Base-by-base conservation (phyloP, 2,329 filamentous ascomycete species). In the Aspergillus texensis region DNA sequence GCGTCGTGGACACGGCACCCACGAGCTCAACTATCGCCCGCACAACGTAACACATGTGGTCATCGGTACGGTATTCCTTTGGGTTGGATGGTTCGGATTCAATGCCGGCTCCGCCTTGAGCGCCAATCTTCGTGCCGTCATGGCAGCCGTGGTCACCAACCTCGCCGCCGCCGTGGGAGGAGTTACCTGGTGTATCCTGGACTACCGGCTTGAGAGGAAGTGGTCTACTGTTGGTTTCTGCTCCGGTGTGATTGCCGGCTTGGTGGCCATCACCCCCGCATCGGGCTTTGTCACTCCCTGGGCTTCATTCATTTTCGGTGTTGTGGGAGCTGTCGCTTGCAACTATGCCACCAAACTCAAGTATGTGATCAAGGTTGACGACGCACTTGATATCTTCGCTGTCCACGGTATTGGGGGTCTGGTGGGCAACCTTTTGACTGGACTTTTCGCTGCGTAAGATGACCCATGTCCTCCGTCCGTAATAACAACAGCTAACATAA, bases 1-100 rank as follows among this genome's bases (percentile, higher is more conserved):
- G 81, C 86, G 92, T 67, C 85, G 89, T 65, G 93, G 93, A 26
- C 92, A 96, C 76, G 91, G 92, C 57, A 96, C 92, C 32, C 90
- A 93, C 74, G 92, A 94, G 77, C 84, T 96, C 71, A 96, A 96
- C 81, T 96, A 94, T 79, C 90, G 93, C 57, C 93, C 93, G 11
- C 93, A 97, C 82, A 96, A 96, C 72, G 92, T 96, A 54, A 95
- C 93, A 4, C 92, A 96, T 77, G 93, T 97, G 70, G 92, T 96
- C 58, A 91, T 96, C 61, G 93, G 93, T 34, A 96, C 93, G 3
- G 92, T 96, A 54, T 96, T 97, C 80, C 88, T 97, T 19, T 97
- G 93, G 93, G 91, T 96, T 19, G 93, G 93, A 60, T 97, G 93
- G 93, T 96, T 96, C 73, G 93, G 93, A 55, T 97, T 97, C 87